Evolutionary conservation across 208 protist species (phyloP).

Genomic region (Trypanosoma cruzi): DNA sequence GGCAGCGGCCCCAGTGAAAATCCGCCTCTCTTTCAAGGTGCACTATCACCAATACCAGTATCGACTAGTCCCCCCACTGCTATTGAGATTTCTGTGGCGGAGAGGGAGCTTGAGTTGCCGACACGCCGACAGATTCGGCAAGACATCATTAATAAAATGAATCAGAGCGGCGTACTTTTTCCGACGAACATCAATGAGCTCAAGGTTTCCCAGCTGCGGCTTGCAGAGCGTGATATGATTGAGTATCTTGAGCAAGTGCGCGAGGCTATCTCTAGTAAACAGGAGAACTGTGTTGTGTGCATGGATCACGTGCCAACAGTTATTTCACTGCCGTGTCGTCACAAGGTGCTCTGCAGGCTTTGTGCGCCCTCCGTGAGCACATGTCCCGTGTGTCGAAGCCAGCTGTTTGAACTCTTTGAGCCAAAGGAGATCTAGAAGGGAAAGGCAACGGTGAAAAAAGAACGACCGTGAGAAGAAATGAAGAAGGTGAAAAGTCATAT

Average conservation of each 20-base stretch:
- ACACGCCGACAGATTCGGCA: conserved; percentile 57
- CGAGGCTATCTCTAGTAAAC: conserved; percentile 64
- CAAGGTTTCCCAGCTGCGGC: conserved; percentile 69
- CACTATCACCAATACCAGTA: not conserved
- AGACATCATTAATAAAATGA: conserved; percentile 71
- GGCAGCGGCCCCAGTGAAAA: not conserved
- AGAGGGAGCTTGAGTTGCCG: conserved; percentile 52
- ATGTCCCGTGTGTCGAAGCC: conserved; percentile 79
- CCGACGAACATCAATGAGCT: conserved; percentile 51
- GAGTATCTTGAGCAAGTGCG: conserved; percentile 87
- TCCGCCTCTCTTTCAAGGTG: not conserved
- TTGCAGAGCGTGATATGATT: conserved; percentile 79
- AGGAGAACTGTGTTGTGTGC: conserved; percentile 86
- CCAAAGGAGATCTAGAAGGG: conserved; percentile 49
- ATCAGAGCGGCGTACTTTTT: conserved; percentile 55
- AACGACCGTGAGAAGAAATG: not conserved
- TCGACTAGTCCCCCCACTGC: not conserved
- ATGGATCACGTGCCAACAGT: conserved; percentile 80
- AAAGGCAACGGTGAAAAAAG: not conserved
- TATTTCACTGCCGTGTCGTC: conserved; percentile 83
- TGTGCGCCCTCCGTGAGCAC: conserved; percentile 53
- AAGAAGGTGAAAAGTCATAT: not conserved
- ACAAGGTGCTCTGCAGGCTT: conserved; percentile 80
- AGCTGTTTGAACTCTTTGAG: conserved; percentile 84
- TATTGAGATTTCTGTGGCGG: not conserved